Conservation (phyloP, 2,329 filamentous ascomycete genomes). For the Corynespora cassiicola region DNA sequence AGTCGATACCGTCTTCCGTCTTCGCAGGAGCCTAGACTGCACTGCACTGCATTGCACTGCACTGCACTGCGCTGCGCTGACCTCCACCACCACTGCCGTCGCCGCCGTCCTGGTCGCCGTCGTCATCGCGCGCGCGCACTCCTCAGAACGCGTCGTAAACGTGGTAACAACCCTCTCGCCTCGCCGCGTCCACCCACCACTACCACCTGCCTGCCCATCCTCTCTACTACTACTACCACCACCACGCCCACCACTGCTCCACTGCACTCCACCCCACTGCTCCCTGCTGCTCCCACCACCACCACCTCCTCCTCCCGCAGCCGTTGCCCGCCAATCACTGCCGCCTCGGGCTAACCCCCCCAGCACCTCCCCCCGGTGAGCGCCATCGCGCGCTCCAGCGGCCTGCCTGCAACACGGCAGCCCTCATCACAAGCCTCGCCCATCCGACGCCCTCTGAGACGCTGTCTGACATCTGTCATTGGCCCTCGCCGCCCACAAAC, state of each 20-base stretch:
- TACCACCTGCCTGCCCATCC: constrained; percentile 1
- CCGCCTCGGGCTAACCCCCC: constrained; percentile 24
- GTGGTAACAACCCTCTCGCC: neutral
- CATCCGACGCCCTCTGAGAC: constrained; percentile 41
- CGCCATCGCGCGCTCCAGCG: constrained; percentile 17
- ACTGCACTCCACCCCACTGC: constrained; percentile 2
- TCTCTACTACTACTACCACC: constrained; percentile 12
- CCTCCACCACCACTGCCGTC: no score
- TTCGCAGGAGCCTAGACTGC: no score
- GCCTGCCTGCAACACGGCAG: constrained; percentile 12
- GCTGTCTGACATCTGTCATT: constrained; percentile 45
- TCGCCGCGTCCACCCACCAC: constrained; percentile 1
- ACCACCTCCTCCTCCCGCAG: constrained; percentile 12
- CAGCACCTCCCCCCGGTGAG: constrained; percentile 17
- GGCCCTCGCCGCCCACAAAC: constrained; percentile 28
- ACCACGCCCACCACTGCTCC: constrained; percentile 7
- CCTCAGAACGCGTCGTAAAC: neutral
- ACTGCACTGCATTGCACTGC: no score
- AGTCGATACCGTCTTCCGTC: no score
- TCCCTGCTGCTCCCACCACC: constrained; percentile 4
- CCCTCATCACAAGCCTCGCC: constrained; percentile 46
- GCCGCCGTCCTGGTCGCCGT: no score
- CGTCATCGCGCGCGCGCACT: constrained; percentile 22
- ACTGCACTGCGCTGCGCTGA: no score
- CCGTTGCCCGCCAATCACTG: constrained; percentile 34